Base-by-base conservation (phyloP, 495 filamentous ascomycete genomes). In the Aspergillus leporis region DNA sequence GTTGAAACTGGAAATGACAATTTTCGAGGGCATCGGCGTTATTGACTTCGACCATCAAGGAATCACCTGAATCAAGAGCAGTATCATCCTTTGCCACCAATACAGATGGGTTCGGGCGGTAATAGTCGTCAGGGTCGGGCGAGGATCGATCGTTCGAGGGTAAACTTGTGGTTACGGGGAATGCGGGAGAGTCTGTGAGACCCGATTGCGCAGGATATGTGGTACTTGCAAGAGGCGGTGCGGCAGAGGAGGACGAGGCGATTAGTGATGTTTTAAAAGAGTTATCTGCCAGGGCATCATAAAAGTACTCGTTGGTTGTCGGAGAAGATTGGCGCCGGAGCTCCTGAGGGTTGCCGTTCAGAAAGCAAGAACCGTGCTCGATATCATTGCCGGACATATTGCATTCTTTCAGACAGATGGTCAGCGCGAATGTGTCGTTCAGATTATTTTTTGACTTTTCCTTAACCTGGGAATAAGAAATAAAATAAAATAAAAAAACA, bases 71-170 rank as follows among this genome's bases (percentile, higher is more conserved):
- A 12, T 56, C 65, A 45, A 58, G 32, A 36, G 57, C 65, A 40
- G 63, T 64, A 51, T 63, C 69, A 50, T 67, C 65, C 46, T 69
- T 63, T 32, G 53, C 51, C 22, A 52, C 51, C 32, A 68, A 67
- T 48, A 66, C 60, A 41, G 70, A 52, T 36, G 60, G 62, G 58
- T 71, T 69, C 50, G 65, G 70, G 46, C 79, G 76, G 64, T 84
- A 85, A 65, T 74, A 84, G 14, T 82, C 80, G 67, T 79, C 79
- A 16, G 80, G 82, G 63, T 85, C 78, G 36, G 81, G 74, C 30
- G 78, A 82, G 58, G 45, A 69, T 63, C 22, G 61, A 56, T 66
- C 43, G 61, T 60, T 61, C 54, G 56, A 46, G 52, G 32, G 18
- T 40, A 51, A 18, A 45, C 47, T 31, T 36, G 55, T 32, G 67